Base-by-base conservation (phyloP, 2,329 filamentous ascomycete species). In the Verticillium longisporum region DNA sequence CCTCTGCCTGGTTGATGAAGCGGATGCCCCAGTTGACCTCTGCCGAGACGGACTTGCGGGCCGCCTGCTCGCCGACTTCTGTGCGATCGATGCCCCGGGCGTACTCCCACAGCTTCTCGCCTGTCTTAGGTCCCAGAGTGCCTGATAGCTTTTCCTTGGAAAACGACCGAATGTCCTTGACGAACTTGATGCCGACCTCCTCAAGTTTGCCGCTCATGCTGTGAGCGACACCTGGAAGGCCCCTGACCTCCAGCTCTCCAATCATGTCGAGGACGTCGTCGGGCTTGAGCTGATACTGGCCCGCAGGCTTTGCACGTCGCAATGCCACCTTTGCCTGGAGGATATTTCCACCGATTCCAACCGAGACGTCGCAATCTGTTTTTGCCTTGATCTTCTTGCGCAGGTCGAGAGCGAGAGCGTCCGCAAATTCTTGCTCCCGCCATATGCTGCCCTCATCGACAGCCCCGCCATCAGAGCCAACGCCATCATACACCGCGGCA, bases 1-100 rank as follows among this genome's bases (percentile, higher is more conserved):
- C 93, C 74, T 99, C 94, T n/a, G 85, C 83, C 69, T 97, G 92
- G 63, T 84, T 96, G 66, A 95, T 86, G 71, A 99, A 99, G 6
- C 95, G 88, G 61, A 99, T 96, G 2, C 96, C 95, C 95, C 95
- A 99, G 68, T 95, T 99, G 64, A 99, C 92, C 72, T 99, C 95
- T 1, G 94, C 94, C 1, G 95, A 98, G 0, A 99, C 92, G 0
- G 94, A 98, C 71, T 98, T 99, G 60, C 95, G 87, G 15, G 91
- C 80, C 0, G 89, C 85, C 69, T 96, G 90, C 61, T 94, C 90
- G 34, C 93, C 94, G 6, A 98, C 91, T 72, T 97, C 92, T 1
- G 86, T 82, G 57, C 82, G 83, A 74, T 99, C 95, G 57, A 98
- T 91, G 2, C 95, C 95, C 5, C 92, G 86, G 26, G 94, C 83